Conservation (phyloP, 257 asterid species). For the Solanum medicagineum region DNA sequence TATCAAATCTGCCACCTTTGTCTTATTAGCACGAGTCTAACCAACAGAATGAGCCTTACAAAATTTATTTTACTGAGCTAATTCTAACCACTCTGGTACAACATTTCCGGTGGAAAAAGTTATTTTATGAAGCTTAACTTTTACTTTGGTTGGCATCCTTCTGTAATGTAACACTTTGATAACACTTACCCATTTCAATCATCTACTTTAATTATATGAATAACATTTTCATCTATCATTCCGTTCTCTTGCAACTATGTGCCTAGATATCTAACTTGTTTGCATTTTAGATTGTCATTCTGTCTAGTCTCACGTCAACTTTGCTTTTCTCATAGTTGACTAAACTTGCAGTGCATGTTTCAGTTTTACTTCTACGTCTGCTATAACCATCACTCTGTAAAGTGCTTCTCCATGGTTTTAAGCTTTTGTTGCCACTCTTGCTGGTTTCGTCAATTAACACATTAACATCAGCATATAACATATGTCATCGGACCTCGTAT, state of each 20-base stretch:
- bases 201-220: background rate
- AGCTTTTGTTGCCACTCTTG: background rate
- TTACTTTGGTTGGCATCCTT: background rate
- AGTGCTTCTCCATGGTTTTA: background rate
- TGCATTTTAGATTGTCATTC: background rate
- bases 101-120: background rate
- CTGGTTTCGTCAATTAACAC: background rate
- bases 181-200: background rate
- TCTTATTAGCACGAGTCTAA: constrained; percentile 21
- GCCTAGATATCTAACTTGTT: background rate
- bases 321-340: background rate
- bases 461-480: background rate
- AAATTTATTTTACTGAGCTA: background rate
- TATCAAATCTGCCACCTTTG: constrained; percentile 21
- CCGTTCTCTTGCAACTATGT: background rate
- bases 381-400: background rate
- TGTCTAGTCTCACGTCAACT: background rate
- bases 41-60: constrained; percentile 11
- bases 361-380: background rate
- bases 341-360: background rate
- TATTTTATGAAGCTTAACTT: background rate
- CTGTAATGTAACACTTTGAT: background rate
- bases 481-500: background rate
- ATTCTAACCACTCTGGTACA: background rate
- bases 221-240: background rate